Evolutionary conservation across 352 stramenopile genomes (phyloP).

Genomic region (Pythium dissotocum): DNA sequence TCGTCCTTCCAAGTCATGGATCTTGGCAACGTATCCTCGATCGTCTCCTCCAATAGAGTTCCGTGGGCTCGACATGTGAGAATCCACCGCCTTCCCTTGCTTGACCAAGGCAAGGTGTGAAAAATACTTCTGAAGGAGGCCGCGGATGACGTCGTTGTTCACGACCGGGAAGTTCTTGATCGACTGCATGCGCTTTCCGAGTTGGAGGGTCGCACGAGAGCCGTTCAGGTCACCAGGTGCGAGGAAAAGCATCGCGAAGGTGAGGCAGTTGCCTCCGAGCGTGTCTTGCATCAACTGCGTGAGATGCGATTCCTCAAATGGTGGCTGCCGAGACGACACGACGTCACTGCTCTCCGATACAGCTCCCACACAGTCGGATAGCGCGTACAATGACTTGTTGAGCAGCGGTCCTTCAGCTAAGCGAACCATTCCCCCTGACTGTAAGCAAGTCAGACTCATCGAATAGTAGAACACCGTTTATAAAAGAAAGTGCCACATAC

Average conservation of each 20-base stretch:
- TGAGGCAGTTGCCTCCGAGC: constrained; percentile 55
- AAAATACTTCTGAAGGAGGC: constrained; percentile 37
- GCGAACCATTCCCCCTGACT: constrained; percentile 36
- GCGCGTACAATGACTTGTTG: constrained; percentile 55
- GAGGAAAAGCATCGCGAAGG: constrained; percentile 46
- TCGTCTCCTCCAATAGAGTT: neutral
- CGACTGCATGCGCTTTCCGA: constrained; percentile 33
- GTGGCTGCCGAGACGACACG: constrained; percentile 8
- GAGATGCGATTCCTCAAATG: constrained; percentile 36
- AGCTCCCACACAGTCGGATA: constrained; percentile 42
- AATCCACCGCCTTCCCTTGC: neutral
- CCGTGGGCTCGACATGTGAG: neutral
- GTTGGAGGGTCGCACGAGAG: constrained; percentile 40
- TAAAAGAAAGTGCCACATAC: constrained; percentile 29
- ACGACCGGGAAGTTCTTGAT: constrained; percentile 52
- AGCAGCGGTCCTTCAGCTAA: constrained; percentile 52
- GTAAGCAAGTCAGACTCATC: neutral
- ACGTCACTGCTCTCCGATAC: constrained; percentile 4
- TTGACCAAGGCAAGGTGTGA: constrained; percentile 9
- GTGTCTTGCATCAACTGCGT: constrained; percentile 49
- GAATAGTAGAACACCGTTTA: neutral
- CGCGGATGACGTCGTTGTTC: constrained; percentile 58
- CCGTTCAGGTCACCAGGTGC: constrained; percentile 39
- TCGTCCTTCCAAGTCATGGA: constrained; percentile 46
- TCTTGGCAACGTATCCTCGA: constrained; percentile 29